A percentile compares a stretch with the other conserved stretches of the same genome.
Conservation (phyloP, 352 stramenopile species). For the Hyaloperonospora brassicae region DNA sequence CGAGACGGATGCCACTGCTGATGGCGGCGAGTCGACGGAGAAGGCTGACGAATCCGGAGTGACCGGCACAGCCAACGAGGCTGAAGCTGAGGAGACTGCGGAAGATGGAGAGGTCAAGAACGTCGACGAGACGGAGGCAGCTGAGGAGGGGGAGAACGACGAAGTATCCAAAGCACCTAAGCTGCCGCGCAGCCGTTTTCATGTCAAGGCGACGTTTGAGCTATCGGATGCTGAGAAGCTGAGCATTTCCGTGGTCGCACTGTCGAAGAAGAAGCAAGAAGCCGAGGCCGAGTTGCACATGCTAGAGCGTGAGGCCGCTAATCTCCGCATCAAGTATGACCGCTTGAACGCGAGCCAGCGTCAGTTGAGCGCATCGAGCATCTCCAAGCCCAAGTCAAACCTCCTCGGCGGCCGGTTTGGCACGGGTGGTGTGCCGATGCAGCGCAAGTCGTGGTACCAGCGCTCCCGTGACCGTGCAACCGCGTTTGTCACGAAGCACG, state of each 20-base stretch:
- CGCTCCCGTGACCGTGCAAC: slow-evolving; percentile 51
- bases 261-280: slow-evolving; percentile 80
- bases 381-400: slow-evolving; percentile 54
- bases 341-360: slow-evolving; percentile 72
- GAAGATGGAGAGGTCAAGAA: slow-evolving; percentile 7
- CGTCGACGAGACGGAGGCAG: slow-evolving; percentile 11
- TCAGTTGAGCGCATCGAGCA: slow-evolving; percentile 40
- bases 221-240: slow-evolving; percentile 75
- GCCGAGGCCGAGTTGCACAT: slow-evolving; percentile 49
- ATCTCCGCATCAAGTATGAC: slow-evolving; percentile 74
- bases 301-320: slow-evolving; percentile 67
- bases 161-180: slow-evolving; percentile 22
- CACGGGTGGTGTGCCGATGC: slow-evolving; percentile 19
- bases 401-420: slow-evolving; percentile 51
- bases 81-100: slow-evolving; percentile 9
- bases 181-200: slow-evolving; percentile 41
- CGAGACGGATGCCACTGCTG: not conserved
- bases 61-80: slow-evolving; percentile 1
- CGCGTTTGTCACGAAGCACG: slow-evolving; percentile 63
- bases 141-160: slow-evolving; percentile 17
- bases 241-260: slow-evolving; percentile 52
- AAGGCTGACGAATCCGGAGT: slow-evolving; percentile 4
- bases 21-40: slow-evolving; percentile 8
- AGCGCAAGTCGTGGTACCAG: slow-evolving; percentile 61
- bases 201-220: slow-evolving; percentile 58